These are phyloP conservation scores for Exserohilum rostratum DNA, from an alignment of 2,329 filamentous ascomycete genomes.

Conservation along the genomic window DNA sequence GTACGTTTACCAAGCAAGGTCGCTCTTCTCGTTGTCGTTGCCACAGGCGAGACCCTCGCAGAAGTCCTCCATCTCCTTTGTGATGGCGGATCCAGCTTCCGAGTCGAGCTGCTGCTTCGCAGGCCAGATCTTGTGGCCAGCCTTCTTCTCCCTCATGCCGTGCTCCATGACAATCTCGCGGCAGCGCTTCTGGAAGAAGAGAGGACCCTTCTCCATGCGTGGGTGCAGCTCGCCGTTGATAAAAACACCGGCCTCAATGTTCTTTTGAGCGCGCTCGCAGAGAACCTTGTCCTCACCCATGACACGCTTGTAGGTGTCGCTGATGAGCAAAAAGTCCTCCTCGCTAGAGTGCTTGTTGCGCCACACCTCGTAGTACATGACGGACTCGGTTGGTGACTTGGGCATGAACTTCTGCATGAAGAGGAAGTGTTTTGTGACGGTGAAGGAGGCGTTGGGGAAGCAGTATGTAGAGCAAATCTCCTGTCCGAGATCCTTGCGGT, in stretches of 20 bases:
- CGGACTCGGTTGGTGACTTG: conserved; percentile 55
- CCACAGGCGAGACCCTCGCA: conserved; percentile 36
- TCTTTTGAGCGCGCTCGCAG: conserved; percentile 64
- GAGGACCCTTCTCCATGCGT: conserved; percentile 63
- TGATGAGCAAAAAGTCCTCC: conserved; percentile 63
- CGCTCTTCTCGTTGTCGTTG: conserved; percentile 36
- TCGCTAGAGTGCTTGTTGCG: conserved; percentile 66
- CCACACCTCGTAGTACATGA: conserved; percentile 69
- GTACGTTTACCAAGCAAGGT: conserved; percentile 29
- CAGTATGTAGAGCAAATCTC: conserved; percentile 41
- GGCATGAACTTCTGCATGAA: conserved; percentile 69
- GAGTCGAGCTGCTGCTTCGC: conserved; percentile 47
- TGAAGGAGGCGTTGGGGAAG: conserved; percentile 41
- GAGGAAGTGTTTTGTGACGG: conserved; percentile 59
- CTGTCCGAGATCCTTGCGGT: conserved; percentile 32
- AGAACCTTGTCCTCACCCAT: conserved; percentile 70
- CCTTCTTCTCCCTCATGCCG: conserved; percentile 54
- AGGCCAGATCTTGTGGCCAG: conserved; percentile 60
- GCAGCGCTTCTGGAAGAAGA: conserved; percentile 62
- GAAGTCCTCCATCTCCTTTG: conserved; percentile 37
- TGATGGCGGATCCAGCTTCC: conserved; percentile 23
- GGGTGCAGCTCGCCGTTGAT: conserved; percentile 69
- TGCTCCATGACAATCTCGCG: conserved; percentile 58
- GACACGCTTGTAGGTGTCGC: conserved; percentile 66
- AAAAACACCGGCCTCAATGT: conserved; percentile 67